phyloP scores from a whole-genome alignment of 441 rosid species.

The Adansonia gregorii region DNA sequence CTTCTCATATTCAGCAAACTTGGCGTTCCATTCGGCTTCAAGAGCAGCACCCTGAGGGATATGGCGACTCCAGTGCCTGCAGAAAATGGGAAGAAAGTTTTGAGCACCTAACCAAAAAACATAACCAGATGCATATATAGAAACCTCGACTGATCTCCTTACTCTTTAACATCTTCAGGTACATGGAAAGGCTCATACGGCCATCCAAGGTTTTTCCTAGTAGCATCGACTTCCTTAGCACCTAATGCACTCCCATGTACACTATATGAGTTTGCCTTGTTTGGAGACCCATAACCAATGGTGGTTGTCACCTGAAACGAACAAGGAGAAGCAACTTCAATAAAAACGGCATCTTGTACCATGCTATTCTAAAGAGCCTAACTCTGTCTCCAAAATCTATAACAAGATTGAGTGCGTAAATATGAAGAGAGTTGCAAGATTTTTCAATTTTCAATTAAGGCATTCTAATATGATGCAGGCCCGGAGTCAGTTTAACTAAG shows the following conservation, averaged over 20 bases:
- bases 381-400: background rate
- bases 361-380: background rate
- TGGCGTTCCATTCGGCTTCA: slow-evolving; percentile 93
- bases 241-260: slow-evolving; percentile 91
- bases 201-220: slow-evolving; percentile 89
- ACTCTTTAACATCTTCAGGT: slow-evolving; percentile 82
- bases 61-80: slow-evolving; percentile 99
- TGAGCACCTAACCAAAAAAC: slow-evolving; percentile 23
- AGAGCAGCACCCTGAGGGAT: slow-evolving; percentile 63
- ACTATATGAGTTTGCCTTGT: slow-evolving; percentile 80
- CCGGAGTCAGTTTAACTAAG: background rate
- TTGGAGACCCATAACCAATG: slow-evolving; percentile 92
- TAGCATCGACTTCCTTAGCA: slow-evolving; percentile 92
- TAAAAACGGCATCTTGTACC: background rate
- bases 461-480: slow-evolving; percentile 6
- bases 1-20: slow-evolving; percentile 86
- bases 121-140: background rate
- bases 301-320: slow-evolving; percentile 76
- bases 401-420: background rate
- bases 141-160: slow-evolving; percentile 25
- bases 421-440: background rate
- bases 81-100: slow-evolving; percentile 27
- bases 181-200: slow-evolving; percentile 81
- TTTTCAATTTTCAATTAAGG: slow-evolving; percentile 12
- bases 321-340: background rate